These are phyloP conservation scores for Leavenworthia alabamica DNA, from an alignment of 345 rosid genomes.

Conservation along the genomic window DNA sequence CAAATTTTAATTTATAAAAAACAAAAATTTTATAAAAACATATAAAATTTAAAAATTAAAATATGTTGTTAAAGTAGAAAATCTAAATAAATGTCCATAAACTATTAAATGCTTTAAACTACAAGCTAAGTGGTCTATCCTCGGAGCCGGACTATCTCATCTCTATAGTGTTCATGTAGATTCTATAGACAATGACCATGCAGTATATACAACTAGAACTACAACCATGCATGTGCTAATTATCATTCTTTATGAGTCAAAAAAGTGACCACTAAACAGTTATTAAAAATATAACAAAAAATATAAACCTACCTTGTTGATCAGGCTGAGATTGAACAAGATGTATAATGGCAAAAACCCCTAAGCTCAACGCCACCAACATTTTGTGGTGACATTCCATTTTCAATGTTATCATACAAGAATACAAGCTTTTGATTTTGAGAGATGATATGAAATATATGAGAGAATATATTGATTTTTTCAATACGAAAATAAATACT, in stretches of 20 bases:
- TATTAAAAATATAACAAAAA: neutral
- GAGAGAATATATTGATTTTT: neutral
- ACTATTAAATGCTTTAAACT: too few relatives aligned
- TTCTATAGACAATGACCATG: neutral
- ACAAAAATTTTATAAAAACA: too few relatives aligned
- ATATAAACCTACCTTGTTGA: slow-evolving; percentile 3
- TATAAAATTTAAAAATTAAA: too few relatives aligned
- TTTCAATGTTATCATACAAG: neutral
- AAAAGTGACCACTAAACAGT: neutral
- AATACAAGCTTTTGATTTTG: neutral
- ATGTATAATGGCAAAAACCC: neutral
- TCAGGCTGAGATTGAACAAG: slow-evolving; percentile 17
- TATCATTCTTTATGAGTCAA: neutral
- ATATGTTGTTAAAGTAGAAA: too few relatives aligned
- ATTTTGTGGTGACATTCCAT: neutral
- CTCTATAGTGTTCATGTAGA: neutral
- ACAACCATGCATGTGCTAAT: neutral
- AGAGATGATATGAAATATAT: neutral
- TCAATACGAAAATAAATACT: neutral
- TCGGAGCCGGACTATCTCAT: too few relatives aligned
- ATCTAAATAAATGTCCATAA: too few relatives aligned
- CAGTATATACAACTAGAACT: neutral
- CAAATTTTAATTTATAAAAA: too few relatives aligned
- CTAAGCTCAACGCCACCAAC: neutral
- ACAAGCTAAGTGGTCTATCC: too few relatives aligned